phyloP scores from a whole-genome alignment of 148 eudicot genomes.

The Heliamphora exappendiculata region DNA sequence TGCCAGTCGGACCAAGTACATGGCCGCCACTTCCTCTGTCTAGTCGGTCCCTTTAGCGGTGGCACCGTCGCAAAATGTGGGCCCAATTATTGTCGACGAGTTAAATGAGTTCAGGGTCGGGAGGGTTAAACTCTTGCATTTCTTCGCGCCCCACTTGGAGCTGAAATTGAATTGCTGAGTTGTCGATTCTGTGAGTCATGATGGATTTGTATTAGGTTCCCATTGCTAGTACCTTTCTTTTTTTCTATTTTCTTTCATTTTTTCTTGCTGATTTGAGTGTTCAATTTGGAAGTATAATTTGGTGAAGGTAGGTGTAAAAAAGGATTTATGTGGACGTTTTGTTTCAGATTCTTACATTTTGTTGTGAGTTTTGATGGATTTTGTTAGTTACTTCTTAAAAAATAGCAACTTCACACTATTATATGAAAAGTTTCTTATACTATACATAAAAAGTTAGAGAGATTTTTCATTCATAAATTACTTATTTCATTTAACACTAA shows the following conservation, averaged over 20 bases:
- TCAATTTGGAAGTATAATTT: not conserved
- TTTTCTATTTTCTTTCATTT: too few species aligned
- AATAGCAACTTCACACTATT: too few species aligned
- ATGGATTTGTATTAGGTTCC: conserved; percentile 47
- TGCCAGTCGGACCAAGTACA: conserved; percentile 46
- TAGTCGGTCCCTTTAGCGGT: conserved; percentile 41
- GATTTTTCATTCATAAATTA: too few species aligned
- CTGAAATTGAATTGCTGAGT: conserved; percentile 32
- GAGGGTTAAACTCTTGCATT: conserved; percentile 35
- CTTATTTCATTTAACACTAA: too few species aligned
- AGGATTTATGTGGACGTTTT: not conserved
- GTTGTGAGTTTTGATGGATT: too few species aligned
- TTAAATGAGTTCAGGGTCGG: conserved; percentile 27
- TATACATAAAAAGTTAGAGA: too few species aligned
- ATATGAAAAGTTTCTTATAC: too few species aligned
- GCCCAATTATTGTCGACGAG: conserved; percentile 36
- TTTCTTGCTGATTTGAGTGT: not conserved
- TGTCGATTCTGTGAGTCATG: conserved; percentile 27
- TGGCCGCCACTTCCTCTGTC: conserved; percentile 69
- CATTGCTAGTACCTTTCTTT: conserved; percentile 23
- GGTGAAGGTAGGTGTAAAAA: conserved; percentile 9
- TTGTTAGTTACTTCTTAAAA: too few species aligned
- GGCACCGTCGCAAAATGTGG: conserved; percentile 15
- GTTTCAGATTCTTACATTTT: too few species aligned
- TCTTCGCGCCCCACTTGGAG: conserved; percentile 40